phyloP scores from a whole-genome alignment of 2,329 filamentous ascomycete genomes.

The Coniochaeta sp. region DNA sequence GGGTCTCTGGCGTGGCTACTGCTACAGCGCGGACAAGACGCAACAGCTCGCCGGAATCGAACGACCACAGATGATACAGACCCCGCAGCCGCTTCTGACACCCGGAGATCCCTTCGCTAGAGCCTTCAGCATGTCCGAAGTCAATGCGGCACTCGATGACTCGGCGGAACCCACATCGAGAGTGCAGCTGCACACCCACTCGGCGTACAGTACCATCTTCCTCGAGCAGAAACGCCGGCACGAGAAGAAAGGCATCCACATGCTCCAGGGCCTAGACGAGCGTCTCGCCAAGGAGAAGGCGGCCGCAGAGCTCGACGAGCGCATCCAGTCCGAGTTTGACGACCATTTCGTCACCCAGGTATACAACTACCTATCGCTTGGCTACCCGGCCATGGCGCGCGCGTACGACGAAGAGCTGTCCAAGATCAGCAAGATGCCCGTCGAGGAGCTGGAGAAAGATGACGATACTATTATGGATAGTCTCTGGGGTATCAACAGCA shows the following conservation, averaged over 20 bases:
- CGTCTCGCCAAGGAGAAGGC: conserved; percentile 41
- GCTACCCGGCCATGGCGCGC: conserved; percentile 79
- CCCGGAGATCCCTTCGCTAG: conserved; percentile 35
- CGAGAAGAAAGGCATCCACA: conserved; percentile 34
- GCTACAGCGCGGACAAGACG: conserved; percentile 33
- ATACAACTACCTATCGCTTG: conserved; percentile 92
- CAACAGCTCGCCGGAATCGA: conserved; percentile 34
- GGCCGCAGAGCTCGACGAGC: conserved; percentile 41
- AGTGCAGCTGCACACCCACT: conserved; percentile 6
- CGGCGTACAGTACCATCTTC: not conserved
- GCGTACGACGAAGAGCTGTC: conserved; percentile 79
- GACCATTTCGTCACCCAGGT: conserved; percentile 89
- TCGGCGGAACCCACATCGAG: conserved; percentile 19
- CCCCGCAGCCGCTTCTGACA: conserved; percentile 34
- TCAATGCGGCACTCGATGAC: conserved; percentile 26
- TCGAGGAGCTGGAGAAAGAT: conserved; percentile 63
- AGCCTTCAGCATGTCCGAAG: conserved; percentile 26
- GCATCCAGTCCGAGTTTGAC: conserved; percentile 61
- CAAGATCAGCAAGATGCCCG: conserved; percentile 65
- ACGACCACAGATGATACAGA: conserved; percentile 41
- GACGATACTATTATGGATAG: conserved; percentile 50
- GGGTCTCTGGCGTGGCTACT: conserved; percentile 75
- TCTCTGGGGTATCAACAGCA: conserved; percentile 12
- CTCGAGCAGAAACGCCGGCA: not conserved
- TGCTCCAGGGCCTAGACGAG: conserved; percentile 45